A percentile compares a stretch with the other conserved stretches of the same genome.
These are phyloP conservation scores for Triticum dicoccoides DNA, from an alignment of 176 grass and related monocot species.

Conservation along the genomic window DNA sequence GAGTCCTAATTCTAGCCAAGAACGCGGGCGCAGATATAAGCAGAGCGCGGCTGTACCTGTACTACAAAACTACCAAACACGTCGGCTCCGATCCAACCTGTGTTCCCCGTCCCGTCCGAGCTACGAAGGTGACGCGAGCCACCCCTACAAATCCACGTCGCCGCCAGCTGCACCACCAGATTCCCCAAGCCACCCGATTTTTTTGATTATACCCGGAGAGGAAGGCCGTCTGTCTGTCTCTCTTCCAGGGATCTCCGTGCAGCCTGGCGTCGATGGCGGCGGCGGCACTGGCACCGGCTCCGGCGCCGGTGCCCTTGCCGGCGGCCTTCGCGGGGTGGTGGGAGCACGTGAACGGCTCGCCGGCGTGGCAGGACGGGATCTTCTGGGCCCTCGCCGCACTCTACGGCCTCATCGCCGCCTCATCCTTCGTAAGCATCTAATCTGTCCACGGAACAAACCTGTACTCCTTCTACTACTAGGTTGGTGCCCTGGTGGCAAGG, in stretches of 20 bases:
- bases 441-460: neutral
- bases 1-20: conserved; percentile 17
- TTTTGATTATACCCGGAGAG: neutral
- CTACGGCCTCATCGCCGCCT: conserved; percentile 60
- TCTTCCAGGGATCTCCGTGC: neutral
- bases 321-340: conserved; percentile 53
- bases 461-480: neutral
- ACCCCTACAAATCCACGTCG: conserved; percentile 32
- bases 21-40: neutral
- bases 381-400: conserved; percentile 61
- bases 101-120: neutral
- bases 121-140: conserved; percentile 27
- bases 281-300: neutral
- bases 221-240: neutral
- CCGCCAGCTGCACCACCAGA: conserved; percentile 19
- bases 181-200: neutral
- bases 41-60: neutral
- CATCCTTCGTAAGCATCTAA: conserved; percentile 62
- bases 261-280: conserved; percentile 17
- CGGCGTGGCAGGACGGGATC: conserved; percentile 62
- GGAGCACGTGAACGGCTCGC: conserved; percentile 63
- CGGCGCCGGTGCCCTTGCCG: conserved; percentile 2
- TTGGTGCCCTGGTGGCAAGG: neutral
- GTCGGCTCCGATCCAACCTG: conserved; percentile 36
- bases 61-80: conserved; percentile 4